Evolutionary conservation across 148 eudicot genomes (phyloP), one percentile per base, ranked within the genome.

Genomic region (Nepenthes mirabilis): DNA sequence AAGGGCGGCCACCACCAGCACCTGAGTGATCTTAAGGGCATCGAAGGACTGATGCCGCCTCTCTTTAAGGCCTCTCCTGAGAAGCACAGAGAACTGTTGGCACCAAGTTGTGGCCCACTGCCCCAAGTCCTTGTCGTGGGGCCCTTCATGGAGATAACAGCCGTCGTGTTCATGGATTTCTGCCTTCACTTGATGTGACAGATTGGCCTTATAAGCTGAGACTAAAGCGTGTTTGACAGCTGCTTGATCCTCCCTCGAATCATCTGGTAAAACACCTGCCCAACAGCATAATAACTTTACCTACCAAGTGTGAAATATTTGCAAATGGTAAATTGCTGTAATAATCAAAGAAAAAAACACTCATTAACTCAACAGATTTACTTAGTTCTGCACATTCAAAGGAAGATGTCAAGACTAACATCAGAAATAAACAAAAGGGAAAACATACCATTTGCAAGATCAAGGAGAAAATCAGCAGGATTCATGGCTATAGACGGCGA

Each of bases 381-480:
- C 23, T 23, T 23, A 23, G 23, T 23, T 52, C 14, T 11, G 12
- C 23, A 10, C 55, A 52, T 5, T 11, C 0, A 5, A 14, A 52
- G 55, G 23, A 11, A 11, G 13, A 55, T 33, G 1, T 33, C 11
- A 55, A 32, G 35, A 33, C 2, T 8, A 33, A 32, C 36, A 1
- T 32, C 12, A 55, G 9, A 3, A 11, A 6, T 9, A 55, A 55
- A 33, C 2, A 55, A 33, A 4, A 54, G 8, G 1, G 58, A 47
- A 23, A 9, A 47, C 76, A 12, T 71, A 82, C 91, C 91, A 73
- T 78, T 90, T 2, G 94, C 86, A 63, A 90, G 94, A 65, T 90
- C 95, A 1, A 90, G 58, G 65, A 90, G 63, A 63, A 90, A 90
- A 73, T 90, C 97, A 4, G 97, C 76, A 56, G 94, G 97, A 56